A percentile compares a stretch with the other conserved stretches of the same genome.
Evolutionary conservation across 768 basidiomycete genomes (phyloP).

Genomic region (Coprinellus micaceus): DNA sequence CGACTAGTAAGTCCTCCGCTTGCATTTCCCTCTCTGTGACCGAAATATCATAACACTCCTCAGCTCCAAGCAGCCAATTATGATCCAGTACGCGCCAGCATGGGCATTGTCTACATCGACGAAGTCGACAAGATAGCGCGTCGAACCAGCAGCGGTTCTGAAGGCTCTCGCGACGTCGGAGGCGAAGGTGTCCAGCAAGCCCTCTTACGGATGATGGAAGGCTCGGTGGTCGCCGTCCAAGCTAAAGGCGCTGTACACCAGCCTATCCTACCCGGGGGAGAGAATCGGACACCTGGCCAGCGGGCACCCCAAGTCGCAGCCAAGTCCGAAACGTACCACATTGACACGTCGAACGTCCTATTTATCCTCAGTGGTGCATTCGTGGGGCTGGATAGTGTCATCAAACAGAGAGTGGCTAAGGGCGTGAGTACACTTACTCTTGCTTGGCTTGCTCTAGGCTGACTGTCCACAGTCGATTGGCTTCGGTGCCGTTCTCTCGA

Average conservation of each 20-base stretch:
- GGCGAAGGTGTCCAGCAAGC: constrained; percentile 97
- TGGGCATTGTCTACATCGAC: constrained; percentile 94
- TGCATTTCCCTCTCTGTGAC: neutral
- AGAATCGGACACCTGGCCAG: constrained; percentile 44
- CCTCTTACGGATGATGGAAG: constrained; percentile 91
- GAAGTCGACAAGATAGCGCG: constrained; percentile 92
- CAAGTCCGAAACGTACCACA: constrained; percentile 66
- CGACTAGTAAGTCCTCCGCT: constrained; percentile 53
- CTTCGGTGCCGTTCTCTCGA: constrained; percentile 50
- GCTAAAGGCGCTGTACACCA: constrained; percentile 54
- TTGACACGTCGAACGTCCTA: constrained; percentile 89
- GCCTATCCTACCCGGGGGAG: constrained; percentile 43
- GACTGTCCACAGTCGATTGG: constrained; percentile 73
- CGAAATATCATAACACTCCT: neutral
- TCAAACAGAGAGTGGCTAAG: constrained; percentile 77
- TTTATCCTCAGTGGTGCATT: constrained; percentile 96
- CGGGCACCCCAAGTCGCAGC: constrained; percentile 41
- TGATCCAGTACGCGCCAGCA: constrained; percentile 83
- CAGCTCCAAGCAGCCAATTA: constrained; percentile 88
- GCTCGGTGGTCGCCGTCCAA: constrained; percentile 78
- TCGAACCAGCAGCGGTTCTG: constrained; percentile 53
- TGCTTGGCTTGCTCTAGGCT: constrained; percentile 1
- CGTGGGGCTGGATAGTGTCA: constrained; percentile 82
- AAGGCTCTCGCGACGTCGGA: constrained; percentile 82
- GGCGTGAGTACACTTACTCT: constrained; percentile 51